phyloP scores from a whole-genome alignment of 106 monocot genomes.

The Allium fistulosum region DNA sequence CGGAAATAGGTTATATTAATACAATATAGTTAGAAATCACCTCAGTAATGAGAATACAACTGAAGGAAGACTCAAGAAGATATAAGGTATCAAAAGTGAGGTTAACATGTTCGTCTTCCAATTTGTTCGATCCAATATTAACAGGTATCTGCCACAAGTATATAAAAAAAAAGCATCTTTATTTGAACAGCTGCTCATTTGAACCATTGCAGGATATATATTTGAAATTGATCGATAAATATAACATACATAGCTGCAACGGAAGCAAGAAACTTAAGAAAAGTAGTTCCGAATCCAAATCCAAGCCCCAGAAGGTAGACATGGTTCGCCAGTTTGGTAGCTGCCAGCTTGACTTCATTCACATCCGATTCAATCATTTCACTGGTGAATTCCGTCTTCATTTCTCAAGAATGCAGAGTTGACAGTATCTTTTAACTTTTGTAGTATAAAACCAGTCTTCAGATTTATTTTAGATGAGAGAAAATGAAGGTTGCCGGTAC shows the following conservation, averaged over 20 bases:
- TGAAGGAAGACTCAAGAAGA: slow-evolving; percentile 77
- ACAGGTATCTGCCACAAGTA: slow-evolving; percentile 43
- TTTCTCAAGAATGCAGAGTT: slow-evolving; percentile 14
- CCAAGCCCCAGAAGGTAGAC: slow-evolving; percentile 28
- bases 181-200: not conserved
- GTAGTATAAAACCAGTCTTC: no score
- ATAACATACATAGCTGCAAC: slow-evolving; percentile 43
- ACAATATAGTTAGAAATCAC: slow-evolving; percentile 18
- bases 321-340: slow-evolving; percentile 42
- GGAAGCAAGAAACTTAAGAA: slow-evolving; percentile 40
- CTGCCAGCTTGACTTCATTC: slow-evolving; percentile 32
- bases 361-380: slow-evolving; percentile 62
- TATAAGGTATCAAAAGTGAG: slow-evolving; percentile 80
- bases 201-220: not conserved
- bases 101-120: slow-evolving; percentile 96
- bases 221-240: not conserved
- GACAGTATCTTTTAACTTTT: no score
- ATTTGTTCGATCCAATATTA: slow-evolving; percentile 85
- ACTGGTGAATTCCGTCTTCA: slow-evolving; percentile 41
- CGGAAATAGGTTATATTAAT: not conserved
- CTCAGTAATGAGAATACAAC: slow-evolving; percentile 57
- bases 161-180: not conserved
- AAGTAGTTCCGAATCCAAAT: slow-evolving; percentile 34
- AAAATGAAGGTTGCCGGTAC: no score
- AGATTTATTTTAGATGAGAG: no score